A percentile compares a stretch with the other conserved stretches of the same genome.
These are phyloP conservation scores for Stereocaulon alpinum DNA, from an alignment of 495 filamentous ascomycete genomes.

Conservation along the genomic window DNA sequence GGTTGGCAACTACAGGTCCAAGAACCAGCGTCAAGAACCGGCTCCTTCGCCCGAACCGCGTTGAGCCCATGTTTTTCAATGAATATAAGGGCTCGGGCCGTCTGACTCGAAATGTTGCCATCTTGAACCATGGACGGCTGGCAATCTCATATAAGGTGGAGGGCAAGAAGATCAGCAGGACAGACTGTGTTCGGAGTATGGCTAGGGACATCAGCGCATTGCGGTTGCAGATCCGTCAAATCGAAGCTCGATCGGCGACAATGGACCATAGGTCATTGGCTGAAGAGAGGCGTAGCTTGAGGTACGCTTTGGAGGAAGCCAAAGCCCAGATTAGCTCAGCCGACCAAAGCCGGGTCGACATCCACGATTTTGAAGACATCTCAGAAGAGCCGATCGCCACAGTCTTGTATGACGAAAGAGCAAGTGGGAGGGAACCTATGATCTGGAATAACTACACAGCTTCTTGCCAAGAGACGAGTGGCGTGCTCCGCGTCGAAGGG, in stretches of 20 bases:
- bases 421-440: not conserved
- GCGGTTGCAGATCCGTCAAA: constrained; percentile 14
- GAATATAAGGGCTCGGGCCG: constrained; percentile 20
- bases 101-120: constrained; percentile 20
- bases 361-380: constrained; percentile 18
- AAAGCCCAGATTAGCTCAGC: constrained; percentile 16
- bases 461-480: constrained; percentile 9
- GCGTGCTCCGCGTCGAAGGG: constrained; percentile 22
- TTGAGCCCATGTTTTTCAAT: constrained; percentile 10
- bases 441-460: constrained; percentile 25
- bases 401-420: constrained; percentile 19
- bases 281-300: constrained; percentile 11
- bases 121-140: constrained; percentile 19
- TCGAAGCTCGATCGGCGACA: constrained; percentile 12
- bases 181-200: constrained; percentile 24
- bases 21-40: not conserved
- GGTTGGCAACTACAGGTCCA: constrained; percentile 13
- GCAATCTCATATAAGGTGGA: constrained; percentile 30
- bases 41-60: not conserved
- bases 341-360: constrained; percentile 15
- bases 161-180: constrained; percentile 25
- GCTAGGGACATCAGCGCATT: constrained; percentile 21
- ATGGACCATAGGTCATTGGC: constrained; percentile 10
- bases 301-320: constrained; percentile 17
- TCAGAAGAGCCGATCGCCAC: constrained; percentile 26